A percentile compares a stretch with the other conserved stretches of the same genome.
Conservation (phyloP, 495 filamentous ascomycete genomes). For the Xylaria castorea region DNA sequence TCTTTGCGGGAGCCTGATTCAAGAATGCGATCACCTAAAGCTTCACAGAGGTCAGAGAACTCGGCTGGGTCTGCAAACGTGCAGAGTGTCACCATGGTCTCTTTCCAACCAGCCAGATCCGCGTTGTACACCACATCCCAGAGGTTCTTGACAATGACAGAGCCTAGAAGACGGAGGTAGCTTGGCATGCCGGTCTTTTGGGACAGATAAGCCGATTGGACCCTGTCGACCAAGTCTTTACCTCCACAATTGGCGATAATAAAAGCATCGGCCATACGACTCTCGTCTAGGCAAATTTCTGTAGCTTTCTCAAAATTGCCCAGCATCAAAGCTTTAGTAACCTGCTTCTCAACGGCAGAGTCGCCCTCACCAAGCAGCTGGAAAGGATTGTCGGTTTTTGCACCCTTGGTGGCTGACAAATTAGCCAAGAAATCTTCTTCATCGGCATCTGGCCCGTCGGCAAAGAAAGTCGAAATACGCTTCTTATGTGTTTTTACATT, state of each 20-base stretch:
- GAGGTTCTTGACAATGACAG: conserved; percentile 92
- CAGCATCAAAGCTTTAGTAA: conserved; percentile 85
- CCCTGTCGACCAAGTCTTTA: conserved; percentile 90
- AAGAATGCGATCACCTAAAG: conserved; percentile 87
- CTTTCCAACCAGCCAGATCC: conserved; percentile 91
- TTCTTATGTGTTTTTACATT: conserved; percentile 54
- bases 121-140: conserved; percentile 99
- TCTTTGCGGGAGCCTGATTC: conserved; percentile 80
- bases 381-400: conserved; percentile 60
- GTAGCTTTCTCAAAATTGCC: conserved; percentile 92
- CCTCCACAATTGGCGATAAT: conserved; percentile 98
- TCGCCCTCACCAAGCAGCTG: conserved; percentile 79
- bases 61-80: conserved; percentile 90
- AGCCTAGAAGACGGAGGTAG: conserved; percentile 89
- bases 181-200: conserved; percentile 83
- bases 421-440: conserved; percentile 89
- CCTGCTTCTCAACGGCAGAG: conserved; percentile 79
- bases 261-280: conserved; percentile 92
- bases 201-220: conserved; percentile 88
- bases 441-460: conserved; percentile 71
- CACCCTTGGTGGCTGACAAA: conserved; percentile 58
- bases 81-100: conserved; percentile 93
- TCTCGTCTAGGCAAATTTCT: conserved; percentile 84
- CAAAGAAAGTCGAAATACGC: conserved; percentile 80
- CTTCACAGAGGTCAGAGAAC: conserved; percentile 96